Evolutionary conservation across 805 yeast species (phyloP), one percentile per base, ranked within the genome.

Genomic region (Hanseniaspora clermontiae): DNA sequence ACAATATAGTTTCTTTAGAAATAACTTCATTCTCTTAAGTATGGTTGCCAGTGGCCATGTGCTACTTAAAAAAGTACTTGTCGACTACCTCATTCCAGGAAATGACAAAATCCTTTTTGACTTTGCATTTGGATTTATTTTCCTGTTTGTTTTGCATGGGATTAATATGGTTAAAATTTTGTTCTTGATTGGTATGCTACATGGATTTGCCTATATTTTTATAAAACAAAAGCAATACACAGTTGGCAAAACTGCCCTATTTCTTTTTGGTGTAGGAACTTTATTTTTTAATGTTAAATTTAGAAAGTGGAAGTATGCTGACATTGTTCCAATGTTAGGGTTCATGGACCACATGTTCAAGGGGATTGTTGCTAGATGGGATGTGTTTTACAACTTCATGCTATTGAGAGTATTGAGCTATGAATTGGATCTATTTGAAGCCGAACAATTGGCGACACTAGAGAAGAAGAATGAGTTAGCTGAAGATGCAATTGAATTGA

Each of bases 321-420:
- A 47, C 81, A 7, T 63, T 65, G 54, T 39, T 4, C 14, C 17
- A 19, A 14, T 17, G 2, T 34, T 64, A 74, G 0, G 59, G 62
- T 1, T 66, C 39, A 67, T 86, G 62, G 95, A 88, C 63, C 62
- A 70, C 31, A 76, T 77, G 0, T 83, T 78, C 62, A 76, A 77
- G 49, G 97, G 97, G 0, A 76, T 90, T 14, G 82, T 93, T 59
- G 75, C 81, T 17, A 77, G 97, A 63, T 93, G 99, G 99, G 97
- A 93, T 66, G 97, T 93, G 3, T 87, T 86, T 63, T 93, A 82
- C 75, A 93, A 93, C 70, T 89, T 95, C 69, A 84, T 95, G 1
- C 71, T 91, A 59, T 74, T 93, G 55, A 77, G 97, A 64, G 80
- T 89, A 77, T 70, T 93, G 48, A 87, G 96, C 58, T 93, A 77